Evolutionary conservation across 2,329 filamentous ascomycete species (phyloP), one percentile per base, ranked within the genome.

Genomic region (Neocatenulostroma microsporum): DNA sequence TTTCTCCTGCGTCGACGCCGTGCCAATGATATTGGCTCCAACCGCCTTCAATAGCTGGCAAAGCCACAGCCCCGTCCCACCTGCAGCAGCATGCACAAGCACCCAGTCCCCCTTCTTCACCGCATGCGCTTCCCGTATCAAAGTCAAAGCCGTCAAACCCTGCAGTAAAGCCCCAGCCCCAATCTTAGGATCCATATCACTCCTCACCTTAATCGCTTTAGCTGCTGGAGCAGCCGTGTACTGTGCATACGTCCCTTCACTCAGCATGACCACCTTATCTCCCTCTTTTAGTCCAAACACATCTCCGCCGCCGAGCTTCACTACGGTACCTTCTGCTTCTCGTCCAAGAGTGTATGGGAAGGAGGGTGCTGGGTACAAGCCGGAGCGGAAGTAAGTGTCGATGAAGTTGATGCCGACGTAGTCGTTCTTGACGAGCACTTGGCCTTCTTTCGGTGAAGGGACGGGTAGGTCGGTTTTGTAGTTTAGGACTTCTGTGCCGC

Each of bases 321-420:
- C 76, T 45, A 94, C 65, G 27, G 72, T 78, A 42, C 88, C 87
- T 40, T 77, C 73, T 41, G 73, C 84, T 67, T 95, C 88, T 51
- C 82, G 80, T 44, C 88, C 87, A 14, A 89, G 79, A 34, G 80
- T 78, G 51, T 83, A 73, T 4, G 87, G 88, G 50, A 83, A 77
- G 2, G 66, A 58, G 1, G 82, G 72, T 1, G 78, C 67, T 9
- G 70, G 66, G 69, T 94, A 94, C 34, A 94, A 74, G 9, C 88
- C 88, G 10, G 74, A 78, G 58, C 88, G 85, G 73, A 88, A 93
- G 65, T 94, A 94, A 72, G 75, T 94, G 62, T 94, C 88, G 54
- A 94, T 93, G 64, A 75, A 94, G 64, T 94, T 94, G 43, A 94
- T 68, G 41, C 87, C 88, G 32, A 82, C 71, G 57, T 75, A 83